phyloP scores from a whole-genome alignment of 139 green algal genomes.

The Haematococcus lacustris region DNA sequence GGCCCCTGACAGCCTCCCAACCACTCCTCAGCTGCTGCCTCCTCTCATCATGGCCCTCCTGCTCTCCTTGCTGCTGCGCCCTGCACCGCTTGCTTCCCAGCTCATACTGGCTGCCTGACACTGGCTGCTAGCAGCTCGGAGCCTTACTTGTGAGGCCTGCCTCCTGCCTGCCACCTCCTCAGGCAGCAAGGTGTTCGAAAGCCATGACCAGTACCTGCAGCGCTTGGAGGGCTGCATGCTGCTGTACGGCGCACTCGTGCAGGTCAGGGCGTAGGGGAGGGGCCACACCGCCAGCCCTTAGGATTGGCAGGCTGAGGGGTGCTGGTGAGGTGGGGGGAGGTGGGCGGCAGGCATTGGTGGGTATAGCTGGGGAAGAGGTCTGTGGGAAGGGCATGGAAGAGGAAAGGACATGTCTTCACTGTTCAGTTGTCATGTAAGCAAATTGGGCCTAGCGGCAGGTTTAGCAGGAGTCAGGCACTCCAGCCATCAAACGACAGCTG shows the following conservation, averaged over 20 bases:
- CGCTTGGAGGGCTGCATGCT: slow-evolving; percentile 46
- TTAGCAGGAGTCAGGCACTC: too few species aligned
- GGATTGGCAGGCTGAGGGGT: neutral
- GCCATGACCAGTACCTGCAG: slow-evolving; percentile 8
- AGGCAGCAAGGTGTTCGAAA: slow-evolving; percentile 19
- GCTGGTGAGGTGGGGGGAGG: too few species aligned
- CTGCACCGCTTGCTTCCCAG: neutral
- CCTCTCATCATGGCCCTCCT: too few species aligned
- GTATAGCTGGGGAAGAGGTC: neutral
- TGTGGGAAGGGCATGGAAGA: neutral
- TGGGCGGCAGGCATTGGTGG: neutral
- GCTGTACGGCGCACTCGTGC: slow-evolving; percentile 59
- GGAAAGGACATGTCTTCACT: neutral
- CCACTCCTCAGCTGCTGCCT: too few species aligned
- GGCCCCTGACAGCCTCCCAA: too few species aligned
- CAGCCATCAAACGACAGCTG: too few species aligned
- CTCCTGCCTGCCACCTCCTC: neutral
- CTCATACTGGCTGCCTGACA: too few species aligned
- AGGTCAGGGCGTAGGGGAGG: slow-evolving; percentile 20
- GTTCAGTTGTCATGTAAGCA: too few species aligned
- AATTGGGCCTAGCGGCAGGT: too few species aligned
- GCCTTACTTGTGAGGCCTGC: neutral
- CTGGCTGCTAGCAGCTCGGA: too few species aligned
- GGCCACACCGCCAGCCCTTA: neutral
- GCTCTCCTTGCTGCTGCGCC: too few species aligned